Evolutionary conservation across 257 asterid species (phyloP), one percentile per base, ranked within the genome.

Genomic region (Voacanga thouarsii): DNA sequence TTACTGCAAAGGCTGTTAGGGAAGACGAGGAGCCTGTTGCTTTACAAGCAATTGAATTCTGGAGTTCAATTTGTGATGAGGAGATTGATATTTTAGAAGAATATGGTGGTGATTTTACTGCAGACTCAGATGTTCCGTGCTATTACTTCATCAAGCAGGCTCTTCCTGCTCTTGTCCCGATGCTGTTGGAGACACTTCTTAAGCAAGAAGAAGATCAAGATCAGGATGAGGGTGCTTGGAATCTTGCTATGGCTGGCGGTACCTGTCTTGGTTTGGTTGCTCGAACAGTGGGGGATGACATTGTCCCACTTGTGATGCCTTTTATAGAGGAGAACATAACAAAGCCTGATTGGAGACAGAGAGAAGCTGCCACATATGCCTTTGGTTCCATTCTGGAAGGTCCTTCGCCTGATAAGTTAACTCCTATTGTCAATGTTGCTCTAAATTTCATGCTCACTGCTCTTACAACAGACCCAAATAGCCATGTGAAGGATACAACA

Each of bases 161-260:
- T 24, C 86, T 89, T 26, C 92, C 94, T 75, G 92, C 88, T 16
- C 90, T 89, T 33, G 92, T 88, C 21, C 92, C 94, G 6, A 39
- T 88, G 86, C 77, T 89, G 15, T 79, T 89, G 85, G 87, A 88
- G 86, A 89, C 90, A 4, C 90, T 89, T 65, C 89, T 89, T 41
- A 89, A 89, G 87, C 94, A 89, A 76, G 94, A 89, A 77, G 94
- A 89, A 79, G 92, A 89, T 61, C 94, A 87, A 63, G 91, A 89
- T 82, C 91, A 84, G 76, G 94, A 89, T 64, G 94, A 89, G 70
- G 94, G 91, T 75, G 88, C 91, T 70, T 87, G 93, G 91, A 89
- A 89, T 83, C 80, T 87, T 76, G 91, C 93, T 43, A 87, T 89
- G 93, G 91, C 93, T 70, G 93, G 93, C 14, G 93, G 93, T 10